Base-by-base conservation (phyloP, 2,329 filamentous ascomycete species). In the Dothideomycetes sp. region DNA sequence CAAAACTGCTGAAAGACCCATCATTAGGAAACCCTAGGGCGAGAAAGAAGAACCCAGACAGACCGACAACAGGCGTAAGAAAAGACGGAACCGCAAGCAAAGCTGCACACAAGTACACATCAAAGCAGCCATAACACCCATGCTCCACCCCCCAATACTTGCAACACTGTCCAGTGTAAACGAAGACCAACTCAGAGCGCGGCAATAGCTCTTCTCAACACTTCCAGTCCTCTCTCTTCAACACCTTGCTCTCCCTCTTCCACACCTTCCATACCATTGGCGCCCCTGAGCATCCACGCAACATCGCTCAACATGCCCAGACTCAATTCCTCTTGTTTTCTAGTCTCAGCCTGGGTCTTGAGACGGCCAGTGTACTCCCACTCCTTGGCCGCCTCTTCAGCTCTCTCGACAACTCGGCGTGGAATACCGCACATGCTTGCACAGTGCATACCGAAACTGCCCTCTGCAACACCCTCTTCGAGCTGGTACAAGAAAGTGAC, bases 391-490 rank as follows among this genome's bases (percentile, higher is more conserved):
- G 91, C 91, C 16, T 80, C 75, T 61, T 98, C 91, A 0, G 91
- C 91, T 16, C 82, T 69, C 55, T 88, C 79, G 45, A 98, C 86
- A 12, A 98, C 79, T 40, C 79, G 79, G 33, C 69, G 68, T 0
- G 86, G 77, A 47, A 98, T 96, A 1, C 91, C 91, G 52, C 91
- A 98, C 91, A 98, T 98, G 44, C 86, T 81, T 1, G 91, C 91
- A 57, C 91, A 98, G 60, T 98, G 91, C 91, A 98, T 98, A 52
- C 91, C 91, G 55, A 96, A 98, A 54, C 85, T 94, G 12, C 91
- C 91, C 60, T 96, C 88, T 0, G 91, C 91, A 8, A 96, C 86
- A 2, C 91, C 91, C 11, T 85, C 76, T 61, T 96, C 91, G 0
- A 98, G 74, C 54, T 85, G 88, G 66, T 98, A 98, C 40, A 98